These are phyloP conservation scores for Luzula sylvatica DNA, from an alignment of 176 grass and related monocot species.

Conservation along the genomic window DNA sequence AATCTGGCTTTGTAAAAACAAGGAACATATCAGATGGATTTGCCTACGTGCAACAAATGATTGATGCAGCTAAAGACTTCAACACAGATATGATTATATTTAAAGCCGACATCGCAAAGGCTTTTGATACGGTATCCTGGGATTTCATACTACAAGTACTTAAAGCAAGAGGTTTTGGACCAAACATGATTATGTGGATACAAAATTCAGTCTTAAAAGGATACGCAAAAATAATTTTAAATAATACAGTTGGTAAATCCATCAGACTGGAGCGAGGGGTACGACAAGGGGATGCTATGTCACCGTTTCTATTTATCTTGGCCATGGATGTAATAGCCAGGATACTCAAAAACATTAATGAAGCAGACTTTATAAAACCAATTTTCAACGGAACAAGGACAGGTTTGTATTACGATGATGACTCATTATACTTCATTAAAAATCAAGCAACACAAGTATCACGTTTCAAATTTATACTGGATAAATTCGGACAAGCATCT, in stretches of 20 bases:
- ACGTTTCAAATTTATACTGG: not conserved
- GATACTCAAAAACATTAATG: too few species aligned
- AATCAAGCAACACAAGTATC: not conserved
- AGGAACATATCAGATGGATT: not conserved
- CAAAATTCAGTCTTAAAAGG: not conserved
- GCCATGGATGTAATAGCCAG: too few species aligned
- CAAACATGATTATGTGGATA: not conserved
- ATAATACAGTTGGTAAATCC: too few species aligned
- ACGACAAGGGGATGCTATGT: not conserved
- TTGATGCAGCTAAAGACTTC: not conserved
- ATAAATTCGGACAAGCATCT: not conserved
- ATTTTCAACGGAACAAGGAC: not conserved
- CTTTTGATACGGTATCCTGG: too few species aligned
- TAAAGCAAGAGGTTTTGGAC: too few species aligned
- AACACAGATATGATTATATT: too few species aligned
- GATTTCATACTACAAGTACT: not conserved
- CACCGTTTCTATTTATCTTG: not conserved
- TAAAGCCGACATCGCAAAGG: too few species aligned
- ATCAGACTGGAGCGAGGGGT: not conserved
- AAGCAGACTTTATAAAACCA: not conserved
- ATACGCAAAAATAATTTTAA: too few species aligned
- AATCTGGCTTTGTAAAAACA: not conserved
- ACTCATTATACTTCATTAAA: not conserved
- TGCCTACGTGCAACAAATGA: not conserved
- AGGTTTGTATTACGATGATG: not conserved